Percentiles rank a stretch among this genome's conserved stretches.
Conservation (phyloP, 441 rosid species). For the Syzygium syzygioides region DNA sequence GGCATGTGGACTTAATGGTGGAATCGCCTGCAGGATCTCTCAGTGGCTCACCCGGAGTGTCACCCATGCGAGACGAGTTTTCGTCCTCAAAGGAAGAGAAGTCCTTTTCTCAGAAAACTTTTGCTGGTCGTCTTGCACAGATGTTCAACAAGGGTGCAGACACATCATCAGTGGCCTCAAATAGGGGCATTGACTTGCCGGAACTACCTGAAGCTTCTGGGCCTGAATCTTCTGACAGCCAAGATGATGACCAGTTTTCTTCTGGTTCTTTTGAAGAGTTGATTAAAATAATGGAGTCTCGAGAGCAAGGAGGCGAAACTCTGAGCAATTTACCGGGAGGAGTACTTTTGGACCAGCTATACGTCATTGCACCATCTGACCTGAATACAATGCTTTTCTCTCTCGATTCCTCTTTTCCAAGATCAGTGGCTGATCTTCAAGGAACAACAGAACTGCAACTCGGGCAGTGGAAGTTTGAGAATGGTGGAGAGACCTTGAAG, state of each 20-base stretch:
- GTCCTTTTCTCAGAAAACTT: slow-evolving; percentile 35
- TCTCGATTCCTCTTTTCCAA: slow-evolving; percentile 59
- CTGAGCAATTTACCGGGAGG: slow-evolving; percentile 84
- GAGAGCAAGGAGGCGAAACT: slow-evolving; percentile 51
- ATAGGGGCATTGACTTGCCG: slow-evolving; percentile 34
- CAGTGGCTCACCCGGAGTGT: slow-evolving; percentile 28
- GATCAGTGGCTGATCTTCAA: slow-evolving; percentile 54
- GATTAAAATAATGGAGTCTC: slow-evolving; percentile 57
- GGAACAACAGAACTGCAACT: slow-evolving; percentile 76
- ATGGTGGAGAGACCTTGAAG: slow-evolving; percentile 49
- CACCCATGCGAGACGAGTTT: slow-evolving; percentile 44
- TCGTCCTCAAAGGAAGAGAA: slow-evolving; percentile 44
- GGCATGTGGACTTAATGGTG: slow-evolving; percentile 19
- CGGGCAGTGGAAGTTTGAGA: slow-evolving; percentile 76
- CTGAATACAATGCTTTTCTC: slow-evolving; percentile 63
- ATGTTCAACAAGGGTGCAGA: slow-evolving; percentile 67
- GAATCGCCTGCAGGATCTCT: slow-evolving; percentile 35
- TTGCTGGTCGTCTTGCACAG: slow-evolving; percentile 72
- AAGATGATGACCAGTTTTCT: slow-evolving; percentile 43
- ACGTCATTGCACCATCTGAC: slow-evolving; percentile 50
- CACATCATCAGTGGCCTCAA: slow-evolving; percentile 16
- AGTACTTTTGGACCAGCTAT: slow-evolving; percentile 66
- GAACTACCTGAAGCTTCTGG: slow-evolving; percentile 39
- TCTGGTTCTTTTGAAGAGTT: slow-evolving; percentile 53
- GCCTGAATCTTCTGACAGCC: slow-evolving; percentile 29